Conservation (phyloP, 805 yeast genomes). For the Ascoidea rubescens region DNA sequence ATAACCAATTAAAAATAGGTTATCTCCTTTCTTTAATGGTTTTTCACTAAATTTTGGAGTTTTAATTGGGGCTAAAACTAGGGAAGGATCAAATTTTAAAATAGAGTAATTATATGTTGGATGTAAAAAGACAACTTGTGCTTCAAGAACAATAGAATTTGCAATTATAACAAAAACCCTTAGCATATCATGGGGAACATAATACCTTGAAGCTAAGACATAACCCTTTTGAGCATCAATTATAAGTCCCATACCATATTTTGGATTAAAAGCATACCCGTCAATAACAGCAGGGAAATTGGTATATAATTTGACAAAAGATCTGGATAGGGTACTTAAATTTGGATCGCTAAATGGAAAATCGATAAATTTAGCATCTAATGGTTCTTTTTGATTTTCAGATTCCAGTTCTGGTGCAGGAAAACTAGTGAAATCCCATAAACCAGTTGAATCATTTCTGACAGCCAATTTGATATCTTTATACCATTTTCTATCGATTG, state of each 20-base stretch:
- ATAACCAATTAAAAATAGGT: constrained; percentile 67
- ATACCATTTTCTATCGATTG: constrained; percentile 79
- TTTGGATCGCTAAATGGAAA: constrained; percentile 42
- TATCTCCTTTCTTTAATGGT: constrained; percentile 63
- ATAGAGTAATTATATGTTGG: constrained; percentile 82
- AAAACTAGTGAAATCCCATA: constrained; percentile 40
- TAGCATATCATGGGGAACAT: constrained; percentile 59
- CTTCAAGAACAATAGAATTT: constrained; percentile 72
- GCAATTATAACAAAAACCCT: constrained; percentile 74
- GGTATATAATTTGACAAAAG: constrained; percentile 60
- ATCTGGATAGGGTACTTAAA: constrained; percentile 43
- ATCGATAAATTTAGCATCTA: constrained; percentile 55
- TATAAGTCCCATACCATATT: constrained; percentile 63
- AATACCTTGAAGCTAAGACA: constrained; percentile 62
- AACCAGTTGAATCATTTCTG: constrained; percentile 41
- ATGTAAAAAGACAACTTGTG: constrained; percentile 67
- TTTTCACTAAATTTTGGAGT: constrained; percentile 47
- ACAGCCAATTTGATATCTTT: constrained; percentile 56
- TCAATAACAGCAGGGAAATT: constrained; percentile 61
- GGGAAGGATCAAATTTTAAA: constrained; percentile 63
- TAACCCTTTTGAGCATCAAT: constrained; percentile 72
- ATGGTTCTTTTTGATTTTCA: constrained; percentile 28
- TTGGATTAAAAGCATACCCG: constrained; percentile 49
- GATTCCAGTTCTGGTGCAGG: constrained; percentile 28
- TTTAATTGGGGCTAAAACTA: constrained; percentile 56